Percentiles rank a stretch among this genome's conserved stretches.
Conservation (phyloP, 257 asterid genomes). For the Ilex asprella region DNA sequence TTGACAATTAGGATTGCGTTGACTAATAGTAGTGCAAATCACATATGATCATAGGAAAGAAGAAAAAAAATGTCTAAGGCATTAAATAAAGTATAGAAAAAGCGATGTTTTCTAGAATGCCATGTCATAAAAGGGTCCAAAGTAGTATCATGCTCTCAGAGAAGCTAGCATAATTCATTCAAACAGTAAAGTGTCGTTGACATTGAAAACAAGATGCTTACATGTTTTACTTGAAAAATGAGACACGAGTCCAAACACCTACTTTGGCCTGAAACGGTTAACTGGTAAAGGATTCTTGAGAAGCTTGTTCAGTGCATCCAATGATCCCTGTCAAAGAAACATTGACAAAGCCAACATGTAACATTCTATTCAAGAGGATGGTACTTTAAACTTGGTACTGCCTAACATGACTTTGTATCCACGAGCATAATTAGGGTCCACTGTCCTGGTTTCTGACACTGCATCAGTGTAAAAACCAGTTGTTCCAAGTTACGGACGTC, state of each 20-base stretch:
- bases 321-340: slow-evolving; percentile 35
- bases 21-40: background rate
- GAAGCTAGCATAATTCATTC: background rate
- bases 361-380: slow-evolving; percentile 6
- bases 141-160: background rate
- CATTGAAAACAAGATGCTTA: background rate
- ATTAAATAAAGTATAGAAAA: background rate
- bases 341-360: background rate
- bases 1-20: background rate
- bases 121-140: background rate
- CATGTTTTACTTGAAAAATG: background rate
- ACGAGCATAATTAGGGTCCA: slow-evolving; percentile 38
- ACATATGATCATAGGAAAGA: background rate
- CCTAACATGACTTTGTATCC: slow-evolving; percentile 38
- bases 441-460: slow-evolving; percentile 42
- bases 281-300: slow-evolving; percentile 44
- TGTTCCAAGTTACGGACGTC: background rate
- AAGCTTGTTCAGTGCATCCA: slow-evolving; percentile 47
- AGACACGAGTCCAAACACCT: slow-evolving; percentile 1
- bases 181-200: background rate
- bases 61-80: background rate
- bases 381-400: background rate
- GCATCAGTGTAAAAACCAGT: background rate
- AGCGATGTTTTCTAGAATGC: background rate
- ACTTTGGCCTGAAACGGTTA: slow-evolving; percentile 69